These are phyloP conservation scores for Platanthera guangdongensis DNA, from an alignment of 106 monocot genomes.

Conservation along the genomic window DNA sequence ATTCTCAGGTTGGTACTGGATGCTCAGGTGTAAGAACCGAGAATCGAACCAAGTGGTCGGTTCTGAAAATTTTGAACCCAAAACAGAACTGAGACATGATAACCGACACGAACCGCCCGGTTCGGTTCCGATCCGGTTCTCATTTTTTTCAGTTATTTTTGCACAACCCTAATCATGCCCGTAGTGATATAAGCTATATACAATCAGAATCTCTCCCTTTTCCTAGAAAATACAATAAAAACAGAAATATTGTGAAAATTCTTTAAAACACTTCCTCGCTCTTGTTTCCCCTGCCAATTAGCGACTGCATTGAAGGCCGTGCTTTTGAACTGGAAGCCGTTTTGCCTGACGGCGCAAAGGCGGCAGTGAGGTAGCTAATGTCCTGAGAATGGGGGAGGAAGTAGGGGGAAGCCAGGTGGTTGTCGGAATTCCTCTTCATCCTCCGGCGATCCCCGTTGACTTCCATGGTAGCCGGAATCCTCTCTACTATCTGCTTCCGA, in stretches of 20 bases:
- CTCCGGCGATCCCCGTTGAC: not conserved
- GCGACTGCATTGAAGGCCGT: not conserved
- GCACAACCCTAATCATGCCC: too few relatives aligned
- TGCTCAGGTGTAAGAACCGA: too few relatives aligned
- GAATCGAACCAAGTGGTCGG: too few relatives aligned
- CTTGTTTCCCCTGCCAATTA: not conserved
- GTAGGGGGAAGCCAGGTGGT: not conserved
- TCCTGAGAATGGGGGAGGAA: not conserved
- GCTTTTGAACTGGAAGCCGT: not conserved
- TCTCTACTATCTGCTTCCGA: conserved; percentile 58
- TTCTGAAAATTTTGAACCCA: too few relatives aligned
- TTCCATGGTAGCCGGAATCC: conserved; percentile 17
- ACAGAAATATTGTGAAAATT: not conserved
- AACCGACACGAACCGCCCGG: too few relatives aligned
- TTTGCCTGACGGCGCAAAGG: not conserved
- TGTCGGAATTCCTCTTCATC: not conserved
- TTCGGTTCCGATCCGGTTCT: too few relatives aligned
- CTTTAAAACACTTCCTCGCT: not conserved
- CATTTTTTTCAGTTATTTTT: too few relatives aligned
- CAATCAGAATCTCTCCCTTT: not conserved
- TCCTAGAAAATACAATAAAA: too few relatives aligned
- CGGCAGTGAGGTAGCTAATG: not conserved
- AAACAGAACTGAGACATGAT: too few relatives aligned
- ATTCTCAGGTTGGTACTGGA: too few relatives aligned
- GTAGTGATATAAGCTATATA: not conserved